Evolutionary conservation across 2,329 filamentous ascomycete genomes (phyloP).

Genomic region (Calonectria pseudoturangicola): DNA sequence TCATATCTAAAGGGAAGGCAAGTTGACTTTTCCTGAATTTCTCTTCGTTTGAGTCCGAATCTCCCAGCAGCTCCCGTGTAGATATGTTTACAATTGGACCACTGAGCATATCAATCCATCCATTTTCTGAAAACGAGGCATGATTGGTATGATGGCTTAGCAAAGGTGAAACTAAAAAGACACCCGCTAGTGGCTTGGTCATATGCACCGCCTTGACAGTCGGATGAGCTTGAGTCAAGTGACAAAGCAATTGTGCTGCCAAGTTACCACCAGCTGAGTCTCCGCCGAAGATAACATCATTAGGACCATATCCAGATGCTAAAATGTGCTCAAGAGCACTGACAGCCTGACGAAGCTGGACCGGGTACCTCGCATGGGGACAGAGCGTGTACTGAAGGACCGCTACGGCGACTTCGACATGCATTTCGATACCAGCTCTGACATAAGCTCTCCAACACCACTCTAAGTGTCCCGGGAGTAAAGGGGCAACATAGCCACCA

Average conservation of each 20-base stretch:
- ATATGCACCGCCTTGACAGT: slow-evolving; percentile 43
- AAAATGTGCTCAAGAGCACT: slow-evolving; percentile 31
- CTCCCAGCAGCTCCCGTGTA: slow-evolving; percentile 12
- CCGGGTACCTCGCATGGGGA: slow-evolving; percentile 53
- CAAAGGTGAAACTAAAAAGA: slow-evolving; percentile 57
- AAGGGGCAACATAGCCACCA: neutral
- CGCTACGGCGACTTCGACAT: slow-evolving; percentile 46
- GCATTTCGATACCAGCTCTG: slow-evolving; percentile 12
- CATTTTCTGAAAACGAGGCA: slow-evolving; percentile 33
- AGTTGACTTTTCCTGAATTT: neutral
- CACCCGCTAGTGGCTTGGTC: slow-evolving; percentile 51
- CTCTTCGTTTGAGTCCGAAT: neutral
- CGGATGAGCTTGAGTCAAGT: slow-evolving; percentile 55
- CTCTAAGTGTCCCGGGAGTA: neutral
- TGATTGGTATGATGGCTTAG: slow-evolving; percentile 35
- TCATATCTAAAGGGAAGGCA: slow-evolving; percentile 38
- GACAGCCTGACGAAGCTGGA: slow-evolving; percentile 54
- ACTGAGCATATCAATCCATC: slow-evolving; percentile 39
- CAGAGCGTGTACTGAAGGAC: slow-evolving; percentile 57
- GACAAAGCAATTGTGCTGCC: slow-evolving; percentile 55
- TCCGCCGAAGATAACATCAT: slow-evolving; percentile 56
- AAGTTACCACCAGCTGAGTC: slow-evolving; percentile 60
- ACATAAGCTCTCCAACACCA: slow-evolving; percentile 26
- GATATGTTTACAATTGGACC: slow-evolving; percentile 23
- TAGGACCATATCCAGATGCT: slow-evolving; percentile 29